Conservation (phyloP, 2,329 filamentous ascomycete species). For the Cladophialophora chaetospira region DNA sequence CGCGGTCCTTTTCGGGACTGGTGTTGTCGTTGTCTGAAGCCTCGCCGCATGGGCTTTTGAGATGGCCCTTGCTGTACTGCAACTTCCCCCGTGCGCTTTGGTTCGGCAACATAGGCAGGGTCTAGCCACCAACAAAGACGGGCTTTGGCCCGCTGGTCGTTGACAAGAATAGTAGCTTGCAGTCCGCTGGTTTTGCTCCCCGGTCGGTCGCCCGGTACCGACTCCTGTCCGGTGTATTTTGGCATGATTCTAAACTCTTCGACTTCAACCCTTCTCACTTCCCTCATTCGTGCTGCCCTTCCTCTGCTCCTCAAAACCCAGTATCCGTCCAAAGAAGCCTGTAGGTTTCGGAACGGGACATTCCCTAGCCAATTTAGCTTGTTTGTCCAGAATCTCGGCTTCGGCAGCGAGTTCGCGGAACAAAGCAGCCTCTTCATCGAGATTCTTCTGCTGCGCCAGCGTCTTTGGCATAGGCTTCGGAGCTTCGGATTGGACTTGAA, state of each 20-base stretch:
- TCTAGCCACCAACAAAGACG: no score
- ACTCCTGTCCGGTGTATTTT: background rate
- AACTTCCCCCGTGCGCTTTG: no score
- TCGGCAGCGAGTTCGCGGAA: slow-evolving; percentile 47
- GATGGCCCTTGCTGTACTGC: no score
- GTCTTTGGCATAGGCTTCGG: slow-evolving; percentile 4
- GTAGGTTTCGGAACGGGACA: slow-evolving; percentile 92
- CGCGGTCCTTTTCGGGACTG: no score
- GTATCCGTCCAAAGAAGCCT: slow-evolving; percentile 72
- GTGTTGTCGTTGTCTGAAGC: no score
- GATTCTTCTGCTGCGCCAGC: slow-evolving; percentile 20
- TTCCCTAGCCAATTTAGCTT: slow-evolving; percentile 67
- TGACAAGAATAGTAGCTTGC: no score
- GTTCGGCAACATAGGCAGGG: no score
- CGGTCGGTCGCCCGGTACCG: background rate
- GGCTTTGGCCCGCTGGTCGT: no score
- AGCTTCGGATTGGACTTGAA: background rate
- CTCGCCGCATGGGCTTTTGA: no score
- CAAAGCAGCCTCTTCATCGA: slow-evolving; percentile 48
- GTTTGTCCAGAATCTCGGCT: slow-evolving; percentile 43
- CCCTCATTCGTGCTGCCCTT: slow-evolving; percentile 5
- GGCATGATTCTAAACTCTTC: background rate
- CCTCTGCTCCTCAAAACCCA: slow-evolving; percentile 42
- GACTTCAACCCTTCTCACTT: background rate
- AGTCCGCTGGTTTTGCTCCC: background rate